Conservation (phyloP, 345 rosid species). For the Psidium guajava region DNA sequence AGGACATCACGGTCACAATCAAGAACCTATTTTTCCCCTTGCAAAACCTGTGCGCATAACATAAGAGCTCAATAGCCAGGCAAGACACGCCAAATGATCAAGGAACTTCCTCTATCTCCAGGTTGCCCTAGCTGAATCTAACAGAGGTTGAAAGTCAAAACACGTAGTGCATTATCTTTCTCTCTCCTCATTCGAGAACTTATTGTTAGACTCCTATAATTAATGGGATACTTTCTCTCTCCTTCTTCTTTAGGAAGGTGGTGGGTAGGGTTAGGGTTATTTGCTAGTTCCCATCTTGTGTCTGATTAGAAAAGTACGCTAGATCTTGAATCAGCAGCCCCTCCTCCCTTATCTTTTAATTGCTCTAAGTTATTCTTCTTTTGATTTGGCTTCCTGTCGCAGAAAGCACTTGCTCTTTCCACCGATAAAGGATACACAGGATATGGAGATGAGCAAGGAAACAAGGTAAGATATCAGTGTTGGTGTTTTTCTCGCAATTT, state of each 20-base stretch:
- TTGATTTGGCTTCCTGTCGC: conserved; percentile 4
- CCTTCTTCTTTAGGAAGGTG: not conserved
- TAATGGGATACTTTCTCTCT: not conserved
- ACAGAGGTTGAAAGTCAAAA: not conserved
- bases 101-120: not conserved
- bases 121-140: not conserved
- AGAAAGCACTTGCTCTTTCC: conserved; percentile 51
- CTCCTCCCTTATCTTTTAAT: not conserved
- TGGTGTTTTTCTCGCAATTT: not conserved
- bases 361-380: not conserved
- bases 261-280: not conserved
- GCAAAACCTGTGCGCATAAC: not conserved
- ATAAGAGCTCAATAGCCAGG: not conserved
- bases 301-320: not conserved
- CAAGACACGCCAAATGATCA: not conserved
- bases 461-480: conserved; percentile 21
- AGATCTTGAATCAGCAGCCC: not conserved
- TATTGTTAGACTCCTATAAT: not conserved
- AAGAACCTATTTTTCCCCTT: not conserved
- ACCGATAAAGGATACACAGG: conserved; percentile 44
- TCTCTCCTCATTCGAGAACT: not conserved
- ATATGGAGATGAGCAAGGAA: conserved; percentile 59
- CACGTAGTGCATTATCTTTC: not conserved
- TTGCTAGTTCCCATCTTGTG: not conserved
- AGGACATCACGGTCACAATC: not conserved